A percentile compares a stretch with the other conserved stretches of the same genome.
Evolutionary conservation across 1,284 basidiomycete species (phyloP).

Genomic region (Moesziomyces aphidis): DNA sequence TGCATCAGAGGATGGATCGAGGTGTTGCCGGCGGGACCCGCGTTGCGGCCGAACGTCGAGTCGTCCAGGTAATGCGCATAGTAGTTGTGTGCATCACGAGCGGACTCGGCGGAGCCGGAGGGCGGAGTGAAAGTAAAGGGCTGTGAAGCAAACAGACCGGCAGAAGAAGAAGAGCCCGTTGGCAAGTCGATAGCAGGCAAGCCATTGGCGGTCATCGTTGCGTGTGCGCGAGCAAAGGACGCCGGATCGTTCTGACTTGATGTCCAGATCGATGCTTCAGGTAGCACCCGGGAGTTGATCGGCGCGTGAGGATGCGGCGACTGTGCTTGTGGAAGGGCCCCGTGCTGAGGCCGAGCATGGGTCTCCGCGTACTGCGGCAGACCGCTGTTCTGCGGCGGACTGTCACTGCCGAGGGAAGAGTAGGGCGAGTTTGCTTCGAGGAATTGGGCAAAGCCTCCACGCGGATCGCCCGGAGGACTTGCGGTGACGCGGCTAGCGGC

Average conservation of each 20-base stretch:
- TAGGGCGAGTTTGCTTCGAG: neutral
- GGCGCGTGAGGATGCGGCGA: neutral
- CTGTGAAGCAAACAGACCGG: slow-evolving; percentile 3
- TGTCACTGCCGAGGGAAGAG: neutral
- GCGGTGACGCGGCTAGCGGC: slow-evolving; percentile 3
- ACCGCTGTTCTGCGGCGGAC: neutral
- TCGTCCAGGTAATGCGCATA: slow-evolving; percentile 33
- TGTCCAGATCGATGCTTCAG: neutral
- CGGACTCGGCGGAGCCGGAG: slow-evolving; percentile 3
- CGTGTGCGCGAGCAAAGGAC: neutral
- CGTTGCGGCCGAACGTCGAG: slow-evolving; percentile 1
- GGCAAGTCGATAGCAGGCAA: slow-evolving; percentile 5
- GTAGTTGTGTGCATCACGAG: slow-evolving; percentile 20
- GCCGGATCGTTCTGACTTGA: neutral
- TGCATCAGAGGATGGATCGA: slow-evolving; percentile 9
- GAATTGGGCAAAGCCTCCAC: slow-evolving; percentile 2
- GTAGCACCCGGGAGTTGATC: neutral
- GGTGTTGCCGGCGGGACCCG: slow-evolving; percentile 8
- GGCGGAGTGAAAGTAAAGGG: slow-evolving; percentile 18
- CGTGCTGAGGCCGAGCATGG: neutral
- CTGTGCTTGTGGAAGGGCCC: neutral
- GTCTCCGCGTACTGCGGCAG: neutral
- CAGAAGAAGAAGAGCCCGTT: slow-evolving; percentile 6
- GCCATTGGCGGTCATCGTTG: slow-evolving; percentile 5
- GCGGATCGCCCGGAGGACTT: slow-evolving; percentile 6